Conservation (phyloP, 1,284 basidiomycete species). For the Irpex sp. region DNA sequence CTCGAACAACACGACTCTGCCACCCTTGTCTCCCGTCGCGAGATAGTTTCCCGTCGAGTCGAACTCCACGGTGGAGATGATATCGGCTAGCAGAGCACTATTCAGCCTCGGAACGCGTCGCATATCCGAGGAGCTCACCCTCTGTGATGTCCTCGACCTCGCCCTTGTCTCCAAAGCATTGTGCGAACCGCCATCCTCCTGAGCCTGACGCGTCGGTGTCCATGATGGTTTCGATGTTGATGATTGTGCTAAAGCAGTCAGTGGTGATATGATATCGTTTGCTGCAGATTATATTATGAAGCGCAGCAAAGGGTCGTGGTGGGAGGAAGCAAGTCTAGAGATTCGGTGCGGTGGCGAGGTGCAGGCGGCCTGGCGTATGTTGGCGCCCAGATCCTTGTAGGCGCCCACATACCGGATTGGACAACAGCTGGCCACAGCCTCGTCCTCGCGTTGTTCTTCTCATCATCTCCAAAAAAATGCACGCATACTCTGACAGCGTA, state of each 20-base stretch:
- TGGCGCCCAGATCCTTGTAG: neutral
- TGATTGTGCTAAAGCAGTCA: neutral
- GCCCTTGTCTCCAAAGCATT: constrained; percentile 99
- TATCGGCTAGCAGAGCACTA: constrained; percentile 70
- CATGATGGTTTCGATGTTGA: constrained; percentile 34
- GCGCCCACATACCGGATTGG: neutral
- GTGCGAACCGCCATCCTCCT: constrained; percentile 97
- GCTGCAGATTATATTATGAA: neutral
- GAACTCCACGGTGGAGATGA: constrained; percentile 99
- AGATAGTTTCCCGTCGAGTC: constrained; percentile 99
- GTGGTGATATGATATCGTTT: neutral
- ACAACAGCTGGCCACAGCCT: neutral
- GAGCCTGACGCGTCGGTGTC: constrained; percentile 81
- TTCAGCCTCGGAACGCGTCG: constrained; percentile 14
- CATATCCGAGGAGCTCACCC: constrained; percentile 50
- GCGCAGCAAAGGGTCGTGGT: constrained; percentile 2
- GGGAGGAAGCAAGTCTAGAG: constrained; percentile 1
- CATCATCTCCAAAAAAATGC: neutral
- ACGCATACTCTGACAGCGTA: neutral
- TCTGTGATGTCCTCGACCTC: constrained; percentile 99
- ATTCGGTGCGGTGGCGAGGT: constrained; percentile 1
- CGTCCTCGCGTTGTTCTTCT: neutral
- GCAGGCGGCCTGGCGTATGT: neutral
- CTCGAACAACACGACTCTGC: constrained; percentile 98
- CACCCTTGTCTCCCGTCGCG: constrained; percentile 99